phyloP scores from a whole-genome alignment of 2,329 filamentous ascomycete genomes.

The Apiospora marii region DNA sequence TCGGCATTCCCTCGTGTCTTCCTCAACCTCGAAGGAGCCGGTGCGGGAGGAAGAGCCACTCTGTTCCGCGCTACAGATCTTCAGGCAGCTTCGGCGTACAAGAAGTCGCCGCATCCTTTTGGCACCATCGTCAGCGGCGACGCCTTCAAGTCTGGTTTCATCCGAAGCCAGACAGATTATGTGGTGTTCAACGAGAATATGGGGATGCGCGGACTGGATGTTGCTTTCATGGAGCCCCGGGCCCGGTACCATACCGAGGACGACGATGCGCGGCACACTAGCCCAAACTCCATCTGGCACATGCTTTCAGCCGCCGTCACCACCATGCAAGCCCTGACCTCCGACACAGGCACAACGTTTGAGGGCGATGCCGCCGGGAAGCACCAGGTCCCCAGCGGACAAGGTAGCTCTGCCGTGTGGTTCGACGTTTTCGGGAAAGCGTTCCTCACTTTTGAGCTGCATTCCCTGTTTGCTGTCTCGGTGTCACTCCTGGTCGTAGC shows the following conservation, averaged over 20 bases:
- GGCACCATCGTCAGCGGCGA: constrained; percentile 82
- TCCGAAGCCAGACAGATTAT: constrained; percentile 88
- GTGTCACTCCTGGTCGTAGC: constrained; percentile 82
- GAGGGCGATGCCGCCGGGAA: constrained; percentile 59
- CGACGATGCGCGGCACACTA: constrained; percentile 81
- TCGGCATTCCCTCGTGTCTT: constrained; percentile 82
- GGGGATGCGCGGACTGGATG: constrained; percentile 84
- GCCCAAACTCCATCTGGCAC: constrained; percentile 77
- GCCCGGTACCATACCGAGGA: constrained; percentile 87
- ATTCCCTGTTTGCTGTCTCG: constrained; percentile 84
- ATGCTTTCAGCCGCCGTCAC: constrained; percentile 85
- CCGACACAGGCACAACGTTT: constrained; percentile 70
- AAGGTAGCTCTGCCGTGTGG: constrained; percentile 77
- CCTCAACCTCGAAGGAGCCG: constrained; percentile 89
- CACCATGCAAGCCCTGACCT: constrained; percentile 74
- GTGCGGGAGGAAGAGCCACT: constrained; percentile 84
- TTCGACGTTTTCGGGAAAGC: constrained; percentile 84
- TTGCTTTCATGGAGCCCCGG: constrained; percentile 86
- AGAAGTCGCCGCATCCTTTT: constrained; percentile 74
- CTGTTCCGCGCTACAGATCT: constrained; percentile 87
- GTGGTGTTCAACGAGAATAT: constrained; percentile 77
- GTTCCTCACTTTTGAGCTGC: constrained; percentile 78
- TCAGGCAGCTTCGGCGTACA: constrained; percentile 81
- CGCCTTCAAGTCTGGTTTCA: constrained; percentile 78
- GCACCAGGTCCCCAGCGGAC: constrained; percentile 69